phyloP scores from a whole-genome alignment of 1,284 basidiomycete genomes.

The Boletus mariae region DNA sequence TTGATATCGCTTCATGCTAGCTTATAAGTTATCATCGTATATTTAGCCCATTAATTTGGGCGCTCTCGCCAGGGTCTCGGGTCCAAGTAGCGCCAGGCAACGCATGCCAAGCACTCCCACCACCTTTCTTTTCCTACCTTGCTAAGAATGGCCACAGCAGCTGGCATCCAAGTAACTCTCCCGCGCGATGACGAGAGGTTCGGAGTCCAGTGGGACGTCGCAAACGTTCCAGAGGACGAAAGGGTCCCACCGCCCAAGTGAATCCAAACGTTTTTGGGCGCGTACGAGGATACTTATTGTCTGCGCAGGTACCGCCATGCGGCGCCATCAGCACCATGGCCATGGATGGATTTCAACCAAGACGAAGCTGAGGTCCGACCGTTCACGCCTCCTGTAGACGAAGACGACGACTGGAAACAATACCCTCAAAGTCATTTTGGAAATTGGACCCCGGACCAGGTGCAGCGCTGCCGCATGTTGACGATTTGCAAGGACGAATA shows the following conservation, averaged over 20 bases:
- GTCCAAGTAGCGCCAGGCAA: slow-evolving; percentile 3
- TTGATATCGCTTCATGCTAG: neutral
- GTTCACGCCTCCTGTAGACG: neutral
- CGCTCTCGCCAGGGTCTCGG: neutral
- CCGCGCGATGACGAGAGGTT: neutral
- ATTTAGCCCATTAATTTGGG: neutral
- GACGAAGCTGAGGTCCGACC: slow-evolving; percentile 16
- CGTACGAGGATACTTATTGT: neutral
- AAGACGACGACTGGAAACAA: slow-evolving; percentile 17
- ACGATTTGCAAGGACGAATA: slow-evolving; percentile 22
- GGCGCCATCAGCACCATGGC: slow-evolving; percentile 37
- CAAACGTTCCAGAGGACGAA: slow-evolving; percentile 1
- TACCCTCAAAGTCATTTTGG: slow-evolving; percentile 51
- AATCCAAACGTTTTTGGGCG: neutral
- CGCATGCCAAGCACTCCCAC: slow-evolving; percentile 3
- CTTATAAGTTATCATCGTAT: neutral
- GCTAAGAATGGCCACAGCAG: slow-evolving; percentile 14
- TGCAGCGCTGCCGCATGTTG: slow-evolving; percentile 39
- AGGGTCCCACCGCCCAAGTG: slow-evolving; percentile 15
- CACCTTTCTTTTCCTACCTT: neutral
- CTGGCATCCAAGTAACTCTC: neutral
- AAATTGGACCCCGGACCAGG: slow-evolving; percentile 48
- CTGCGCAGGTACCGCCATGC: slow-evolving; percentile 34
- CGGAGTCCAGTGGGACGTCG: slow-evolving; percentile 1
- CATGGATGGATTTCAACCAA: slow-evolving; percentile 35